phyloP scores from a whole-genome alignment of 495 filamentous ascomycete species.

The Bathelium albidoporum region DNA sequence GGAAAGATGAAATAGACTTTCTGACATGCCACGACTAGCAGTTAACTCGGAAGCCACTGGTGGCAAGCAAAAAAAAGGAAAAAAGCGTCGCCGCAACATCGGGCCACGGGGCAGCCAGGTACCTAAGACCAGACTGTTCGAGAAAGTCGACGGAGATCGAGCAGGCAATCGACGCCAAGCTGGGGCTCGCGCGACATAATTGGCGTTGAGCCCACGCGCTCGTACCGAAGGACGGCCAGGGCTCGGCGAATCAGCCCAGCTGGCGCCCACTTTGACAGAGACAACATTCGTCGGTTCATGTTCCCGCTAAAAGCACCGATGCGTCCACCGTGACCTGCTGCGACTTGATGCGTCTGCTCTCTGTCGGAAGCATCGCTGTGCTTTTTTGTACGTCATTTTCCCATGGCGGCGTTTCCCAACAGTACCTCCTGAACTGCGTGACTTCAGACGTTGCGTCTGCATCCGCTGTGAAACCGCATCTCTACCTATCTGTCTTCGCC shows the following conservation, averaged over 20 bases:
- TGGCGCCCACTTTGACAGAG: background rate
- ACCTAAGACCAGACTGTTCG: background rate
- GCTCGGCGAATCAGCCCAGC: background rate
- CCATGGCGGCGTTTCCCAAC: background rate
- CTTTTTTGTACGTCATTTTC: background rate
- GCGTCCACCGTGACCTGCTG: background rate
- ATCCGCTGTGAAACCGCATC: constrained; percentile 1
- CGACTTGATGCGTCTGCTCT: background rate
- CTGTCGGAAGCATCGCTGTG: background rate
- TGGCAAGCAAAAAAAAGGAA: background rate
- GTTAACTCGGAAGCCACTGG: background rate
- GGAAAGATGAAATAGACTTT: background rate
- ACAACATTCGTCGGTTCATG: background rate
- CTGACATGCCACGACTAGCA: background rate
- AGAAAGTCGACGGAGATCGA: background rate
- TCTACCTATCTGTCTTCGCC: background rate
- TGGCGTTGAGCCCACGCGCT: background rate
- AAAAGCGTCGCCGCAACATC: background rate
- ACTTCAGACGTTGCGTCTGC: background rate
- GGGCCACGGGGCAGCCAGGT: background rate
- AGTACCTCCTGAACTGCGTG: background rate
- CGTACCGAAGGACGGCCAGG: background rate
- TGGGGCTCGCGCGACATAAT: background rate
- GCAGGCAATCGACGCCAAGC: background rate
- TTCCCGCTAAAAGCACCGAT: constrained; percentile 2